Evolutionary conservation across 306 rosid genomes (phyloP), one percentile per base, ranked within the genome.

Genomic region (Canavalia gladiata): DNA sequence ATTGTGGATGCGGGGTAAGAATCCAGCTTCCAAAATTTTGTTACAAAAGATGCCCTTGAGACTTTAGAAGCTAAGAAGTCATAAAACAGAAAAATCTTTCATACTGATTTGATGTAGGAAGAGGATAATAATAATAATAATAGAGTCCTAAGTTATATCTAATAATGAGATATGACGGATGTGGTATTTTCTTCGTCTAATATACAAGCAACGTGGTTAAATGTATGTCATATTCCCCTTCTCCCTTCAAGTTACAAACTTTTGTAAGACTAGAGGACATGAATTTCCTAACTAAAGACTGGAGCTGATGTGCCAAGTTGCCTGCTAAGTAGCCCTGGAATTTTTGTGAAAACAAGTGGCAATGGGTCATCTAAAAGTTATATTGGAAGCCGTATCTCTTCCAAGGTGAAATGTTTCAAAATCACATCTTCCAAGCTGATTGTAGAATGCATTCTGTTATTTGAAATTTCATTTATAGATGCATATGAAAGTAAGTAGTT

Each of bases 1-100:
- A 90, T 72, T 84, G 94, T 91, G 97, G 96, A 77, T 89, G 91
- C 77, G 97, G 94, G 87, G 99, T 95, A 88, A 84, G 94, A 54
- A 33, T 82, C 76, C 18, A 73, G 58, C 76, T 45, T 65, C 60
- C 70, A 4, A 13, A 57, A 74, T 76, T 80, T 83, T 74, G 41
- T 66, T 73, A 8, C 10, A 58, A 43, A 77, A 47, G 41, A 74
- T 57, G 72, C 72, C 60, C 70, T 79, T 57, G 5, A 57, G 34
- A 68, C 18, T 67, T 56, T 29, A 81, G 55, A 42, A 78, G 55
- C 62, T 77, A 55, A 45, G 50, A 72, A 46, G 10, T 46, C 31
- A n/a, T 29, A 58, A 66, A 13, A 79, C 43, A 39, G 67, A 55
- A 85, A 64, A 64, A 30, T 50, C 30, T 73, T 18, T 8, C 10